Conservation (phyloP, 1,284 basidiomycete genomes). For the Puccinia horiana region DNA sequence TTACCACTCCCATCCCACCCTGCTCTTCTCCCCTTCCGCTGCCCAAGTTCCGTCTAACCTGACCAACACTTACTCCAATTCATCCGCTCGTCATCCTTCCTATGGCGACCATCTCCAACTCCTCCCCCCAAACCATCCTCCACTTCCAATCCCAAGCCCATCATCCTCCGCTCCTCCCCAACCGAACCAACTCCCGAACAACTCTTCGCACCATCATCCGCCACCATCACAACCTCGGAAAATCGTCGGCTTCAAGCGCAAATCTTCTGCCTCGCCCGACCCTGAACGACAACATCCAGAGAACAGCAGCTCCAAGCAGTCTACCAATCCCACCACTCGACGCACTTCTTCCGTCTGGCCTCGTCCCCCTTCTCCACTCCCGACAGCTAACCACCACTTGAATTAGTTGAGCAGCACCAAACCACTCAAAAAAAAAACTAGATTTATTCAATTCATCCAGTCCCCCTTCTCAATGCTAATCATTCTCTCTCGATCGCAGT, state of each 20-base stretch:
- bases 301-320: not conserved
- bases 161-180: slow-evolving; percentile 5
- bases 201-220: not conserved
- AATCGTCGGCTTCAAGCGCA: slow-evolving; percentile 23
- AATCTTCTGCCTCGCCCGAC: not conserved
- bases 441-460: not conserved
- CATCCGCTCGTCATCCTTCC: not conserved
- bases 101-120: slow-evolving; percentile 19
- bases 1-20: slow-evolving; percentile 1
- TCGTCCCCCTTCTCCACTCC: not conserved
- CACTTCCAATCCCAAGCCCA: slow-evolving; percentile 11
- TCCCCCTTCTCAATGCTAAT: not conserved
- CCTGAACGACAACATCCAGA: slow-evolving; percentile 6
- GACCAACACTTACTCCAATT: not conserved
- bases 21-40: not conserved
- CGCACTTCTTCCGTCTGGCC: not conserved
- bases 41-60: slow-evolving; percentile 11
- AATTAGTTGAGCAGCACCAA: not conserved
- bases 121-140: not conserved
- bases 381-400: not conserved
- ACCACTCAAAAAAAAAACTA: no score
- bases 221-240: not conserved
- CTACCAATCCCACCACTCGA: not conserved
- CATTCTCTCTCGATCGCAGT: not conserved
- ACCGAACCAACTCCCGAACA: not conserved